Conservation (phyloP, 1,139 yeast genomes). For the Casaregolazyma lundiana region DNA sequence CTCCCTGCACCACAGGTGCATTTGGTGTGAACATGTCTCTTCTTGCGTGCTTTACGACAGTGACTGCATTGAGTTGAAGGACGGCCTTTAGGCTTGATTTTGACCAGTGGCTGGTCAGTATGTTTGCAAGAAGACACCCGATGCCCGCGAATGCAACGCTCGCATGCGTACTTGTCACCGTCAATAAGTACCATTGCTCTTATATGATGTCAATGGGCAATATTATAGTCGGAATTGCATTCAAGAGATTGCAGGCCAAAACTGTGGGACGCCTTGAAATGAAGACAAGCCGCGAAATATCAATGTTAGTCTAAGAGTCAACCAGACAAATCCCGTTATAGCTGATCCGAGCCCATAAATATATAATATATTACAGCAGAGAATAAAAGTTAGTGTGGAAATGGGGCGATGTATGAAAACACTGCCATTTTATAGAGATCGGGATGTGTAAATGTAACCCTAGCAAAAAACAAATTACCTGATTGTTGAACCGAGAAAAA, state of each 20-base stretch:
- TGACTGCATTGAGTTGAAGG: slow-evolving; percentile 90
- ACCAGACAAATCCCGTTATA: neutral
- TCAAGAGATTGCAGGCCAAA: too few species aligned
- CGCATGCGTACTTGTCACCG: slow-evolving; percentile 94
- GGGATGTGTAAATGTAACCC: neutral
- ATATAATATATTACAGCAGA: neutral
- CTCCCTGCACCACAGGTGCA: slow-evolving; percentile 67
- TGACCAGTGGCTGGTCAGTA: slow-evolving; percentile 81
- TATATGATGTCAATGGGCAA: neutral
- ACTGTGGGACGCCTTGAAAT: too few species aligned
- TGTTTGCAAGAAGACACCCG: slow-evolving; percentile 92
- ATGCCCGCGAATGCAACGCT: slow-evolving; percentile 90
- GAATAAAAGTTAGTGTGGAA: too few species aligned
- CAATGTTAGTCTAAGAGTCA: neutral
- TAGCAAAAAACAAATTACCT: neutral
- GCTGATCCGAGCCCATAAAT: neutral
- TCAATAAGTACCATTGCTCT: slow-evolving; percentile 50
- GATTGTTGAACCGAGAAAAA: neutral
- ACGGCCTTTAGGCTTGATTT: slow-evolving; percentile 94
- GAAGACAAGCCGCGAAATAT: too few species aligned
- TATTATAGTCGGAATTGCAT: neutral
- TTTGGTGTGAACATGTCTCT: slow-evolving; percentile 61
- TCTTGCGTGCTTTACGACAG: slow-evolving; percentile 75
- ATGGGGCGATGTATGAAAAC: too few species aligned
- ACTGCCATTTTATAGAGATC: too few species aligned